phyloP scores from a whole-genome alignment of 23 red algal species.

The Chondrus crispus region DNA sequence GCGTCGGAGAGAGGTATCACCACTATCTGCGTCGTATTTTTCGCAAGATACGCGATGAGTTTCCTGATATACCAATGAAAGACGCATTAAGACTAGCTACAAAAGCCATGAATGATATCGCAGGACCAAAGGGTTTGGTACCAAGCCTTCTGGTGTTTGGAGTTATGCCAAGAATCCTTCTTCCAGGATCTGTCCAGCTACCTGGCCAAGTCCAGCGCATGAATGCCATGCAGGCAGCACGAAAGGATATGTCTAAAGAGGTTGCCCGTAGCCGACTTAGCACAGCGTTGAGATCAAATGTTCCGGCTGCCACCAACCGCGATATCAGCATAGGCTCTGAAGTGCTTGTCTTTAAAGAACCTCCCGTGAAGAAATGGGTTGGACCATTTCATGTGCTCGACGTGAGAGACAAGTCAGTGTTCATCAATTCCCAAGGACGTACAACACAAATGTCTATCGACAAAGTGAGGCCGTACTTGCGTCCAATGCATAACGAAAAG shows the following conservation, averaged over 20 bases:
- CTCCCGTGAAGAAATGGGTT: neutral
- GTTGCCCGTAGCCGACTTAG: neutral
- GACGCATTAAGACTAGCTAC: neutral
- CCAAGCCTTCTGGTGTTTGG: slow-evolving; percentile 25
- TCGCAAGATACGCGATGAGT: neutral
- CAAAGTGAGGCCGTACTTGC: slow-evolving; percentile 26
- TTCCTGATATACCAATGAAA: neutral
- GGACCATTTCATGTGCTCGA: neutral
- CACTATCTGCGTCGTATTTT: slow-evolving; percentile 6
- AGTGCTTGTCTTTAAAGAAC: neutral
- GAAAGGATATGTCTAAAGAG: neutral
- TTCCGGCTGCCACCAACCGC: neutral
- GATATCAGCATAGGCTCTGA: neutral
- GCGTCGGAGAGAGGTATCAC: neutral
- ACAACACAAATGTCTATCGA: neutral
- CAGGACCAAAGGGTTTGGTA: neutral
- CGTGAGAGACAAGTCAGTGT: neutral
- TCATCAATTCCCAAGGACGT: neutral
- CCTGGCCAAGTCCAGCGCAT: neutral
- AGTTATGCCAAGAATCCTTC: neutral
- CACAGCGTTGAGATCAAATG: neutral
- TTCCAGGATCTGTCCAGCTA: neutral
- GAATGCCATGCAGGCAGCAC: neutral
- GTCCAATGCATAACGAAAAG: too few species aligned
- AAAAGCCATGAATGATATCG: neutral